Evolutionary conservation across 352 stramenopile species (phyloP).

Genomic region (Globisporangium spinosum): DNA sequence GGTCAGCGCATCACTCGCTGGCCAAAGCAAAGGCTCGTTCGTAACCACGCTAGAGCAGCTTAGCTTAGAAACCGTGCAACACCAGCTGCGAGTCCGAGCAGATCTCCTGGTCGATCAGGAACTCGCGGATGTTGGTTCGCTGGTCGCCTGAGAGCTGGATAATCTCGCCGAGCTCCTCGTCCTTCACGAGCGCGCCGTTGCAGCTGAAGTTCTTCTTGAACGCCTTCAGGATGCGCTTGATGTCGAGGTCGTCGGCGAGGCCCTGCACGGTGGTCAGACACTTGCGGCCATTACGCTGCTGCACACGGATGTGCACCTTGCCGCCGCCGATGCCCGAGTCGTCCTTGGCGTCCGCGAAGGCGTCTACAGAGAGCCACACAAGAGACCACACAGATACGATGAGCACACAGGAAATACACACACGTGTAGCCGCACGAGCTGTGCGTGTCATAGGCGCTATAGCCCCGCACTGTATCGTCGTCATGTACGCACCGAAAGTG

Average conservation of each 20-base stretch:
- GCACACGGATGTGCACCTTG: slow-evolving; percentile 98
- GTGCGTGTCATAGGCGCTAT: background rate
- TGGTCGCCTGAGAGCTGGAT: slow-evolving; percentile 99
- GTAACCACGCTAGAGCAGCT: slow-evolving; percentile 21
- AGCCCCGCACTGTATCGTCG: background rate
- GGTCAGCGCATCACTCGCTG: background rate
- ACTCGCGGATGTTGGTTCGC: slow-evolving; percentile 98
- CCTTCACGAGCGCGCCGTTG: slow-evolving; percentile 98
- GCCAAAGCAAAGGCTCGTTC: background rate
- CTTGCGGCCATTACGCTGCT: slow-evolving; percentile 99
- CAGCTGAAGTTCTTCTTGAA: slow-evolving; percentile 99
- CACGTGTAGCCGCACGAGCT: background rate
- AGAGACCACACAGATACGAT: background rate
- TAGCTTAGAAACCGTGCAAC: slow-evolving; percentile 95
- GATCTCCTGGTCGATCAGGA: slow-evolving; percentile 99
- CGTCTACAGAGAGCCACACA: slow-evolving; percentile 44
- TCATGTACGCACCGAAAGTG: slow-evolving; percentile 68
- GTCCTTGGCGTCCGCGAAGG: slow-evolving; percentile 87
- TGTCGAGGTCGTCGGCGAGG: slow-evolving; percentile 96
- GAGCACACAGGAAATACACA: slow-evolving; percentile 1
- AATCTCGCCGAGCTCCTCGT: slow-evolving; percentile 97
- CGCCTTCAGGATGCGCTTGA: slow-evolving; percentile 99
- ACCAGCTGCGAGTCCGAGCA: slow-evolving; percentile 95
- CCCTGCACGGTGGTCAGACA: slow-evolving; percentile 99
- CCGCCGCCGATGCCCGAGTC: slow-evolving; percentile 79